Evolutionary conservation across 306 rosid genomes (phyloP), one percentile per base, ranked within the genome.

Genomic region (Rubus idaeus): DNA sequence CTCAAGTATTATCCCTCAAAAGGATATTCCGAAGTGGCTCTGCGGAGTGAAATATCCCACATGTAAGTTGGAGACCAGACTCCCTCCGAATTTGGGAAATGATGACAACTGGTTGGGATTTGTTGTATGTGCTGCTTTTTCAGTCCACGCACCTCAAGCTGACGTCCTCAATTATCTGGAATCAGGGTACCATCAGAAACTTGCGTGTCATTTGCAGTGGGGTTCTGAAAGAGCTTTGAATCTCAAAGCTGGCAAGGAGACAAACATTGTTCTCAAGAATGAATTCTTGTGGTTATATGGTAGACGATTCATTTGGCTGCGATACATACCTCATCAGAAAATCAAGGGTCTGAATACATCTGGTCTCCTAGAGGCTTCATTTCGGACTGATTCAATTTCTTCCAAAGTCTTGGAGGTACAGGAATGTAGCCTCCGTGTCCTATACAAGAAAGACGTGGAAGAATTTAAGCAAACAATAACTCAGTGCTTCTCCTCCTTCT

Each of bases 81-180:
- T 75, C 3, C 79, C 79, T 76, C 53, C 53, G 41, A 65, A 51
- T 0, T 6, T 76, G 39, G 16, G 13, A 12, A 21, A 35, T 61
- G 76, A 70, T 47, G 16, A 46, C 4, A 60, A 60, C 35, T 78
- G 76, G 71, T n/a, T n/a, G 13, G 81, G 81, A 5, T 39, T 78
- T 47, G 76, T 41, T 10, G 26, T 78, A 0, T 70, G 68, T 78
- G 71, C 76, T 70, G 35, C 21, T 37, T 78, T 70, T 47, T 46
- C 70, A 10, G 61, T 69, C 12, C 46, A n/a, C 1, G 51, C 61
- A 42, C 20, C 18, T 10, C 62, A 35, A 17, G 10, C n/a, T 47
- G 47, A 45, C 14, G 1, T 52, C 60, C 52, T 37, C 18, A 26
- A 10, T 20, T 10, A 49, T 14, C 20, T 30, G 45, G 58, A 26